Conservation (phyloP, 306 rosid species). For the Lagenaria siceraria region DNA sequence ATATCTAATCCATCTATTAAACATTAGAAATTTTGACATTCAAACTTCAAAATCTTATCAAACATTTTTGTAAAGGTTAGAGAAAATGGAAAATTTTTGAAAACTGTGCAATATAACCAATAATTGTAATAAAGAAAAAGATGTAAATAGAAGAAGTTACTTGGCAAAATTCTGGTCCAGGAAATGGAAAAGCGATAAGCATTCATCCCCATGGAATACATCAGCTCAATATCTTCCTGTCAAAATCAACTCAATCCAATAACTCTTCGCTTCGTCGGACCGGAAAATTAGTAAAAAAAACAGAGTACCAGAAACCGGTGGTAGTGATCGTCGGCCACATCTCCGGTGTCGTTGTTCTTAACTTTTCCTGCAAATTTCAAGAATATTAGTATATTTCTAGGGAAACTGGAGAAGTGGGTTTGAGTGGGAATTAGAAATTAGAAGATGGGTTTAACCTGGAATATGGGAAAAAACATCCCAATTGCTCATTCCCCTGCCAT, state of each 20-base stretch:
- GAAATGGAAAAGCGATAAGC: not conserved
- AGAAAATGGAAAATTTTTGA: no score
- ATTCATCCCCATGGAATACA: not conserved
- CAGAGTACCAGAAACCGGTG: constrained; percentile 30
- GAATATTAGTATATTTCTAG: no score
- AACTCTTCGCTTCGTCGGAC: no score
- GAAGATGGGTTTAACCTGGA: constrained; percentile 26
- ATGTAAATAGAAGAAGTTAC: not conserved
- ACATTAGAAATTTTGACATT: no score
- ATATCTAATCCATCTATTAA: no score
- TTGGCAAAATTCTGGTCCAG: not conserved
- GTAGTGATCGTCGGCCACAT: constrained; percentile 56
- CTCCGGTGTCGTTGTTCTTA: constrained; percentile 36
- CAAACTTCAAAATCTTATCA: no score
- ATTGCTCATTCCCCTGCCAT: constrained; percentile 42
- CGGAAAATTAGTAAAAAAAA: no score
- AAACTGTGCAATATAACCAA: no score
- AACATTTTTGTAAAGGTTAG: no score
- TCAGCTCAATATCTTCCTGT: not conserved
- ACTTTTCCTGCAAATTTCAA: constrained; percentile 29
- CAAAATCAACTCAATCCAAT: no score
- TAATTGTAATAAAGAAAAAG: no score
- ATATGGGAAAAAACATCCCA: constrained; percentile 47
- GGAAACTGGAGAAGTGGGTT: not conserved
- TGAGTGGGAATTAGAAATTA: not conserved